Evolutionary conservation across 2,329 filamentous ascomycete species (phyloP).

Genomic region (Alternaria alternata): DNA sequence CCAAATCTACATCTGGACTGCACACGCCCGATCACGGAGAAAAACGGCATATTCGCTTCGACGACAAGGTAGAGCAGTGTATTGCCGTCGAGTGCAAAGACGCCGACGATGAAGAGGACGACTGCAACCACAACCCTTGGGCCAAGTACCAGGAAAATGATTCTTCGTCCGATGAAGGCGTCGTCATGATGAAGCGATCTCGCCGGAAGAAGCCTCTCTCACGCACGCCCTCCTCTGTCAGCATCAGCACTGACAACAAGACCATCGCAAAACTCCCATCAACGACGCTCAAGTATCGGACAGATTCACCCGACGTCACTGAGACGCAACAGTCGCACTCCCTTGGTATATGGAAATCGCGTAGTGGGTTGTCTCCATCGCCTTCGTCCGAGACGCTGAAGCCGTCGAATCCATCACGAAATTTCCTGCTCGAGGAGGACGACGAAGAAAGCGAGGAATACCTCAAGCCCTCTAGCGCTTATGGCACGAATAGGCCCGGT

Average conservation of each 20-base stretch:
- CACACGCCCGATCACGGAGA: conserved; percentile 69
- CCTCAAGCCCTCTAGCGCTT: conserved; percentile 54
- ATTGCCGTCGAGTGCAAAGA: conserved; percentile 91
- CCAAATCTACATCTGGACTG: conserved; percentile 74
- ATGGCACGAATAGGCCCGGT: conserved; percentile 45
- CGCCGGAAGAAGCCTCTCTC: conserved; percentile 57
- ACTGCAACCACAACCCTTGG: conserved; percentile 53
- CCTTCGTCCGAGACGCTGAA: conserved; percentile 84
- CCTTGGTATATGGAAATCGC: conserved; percentile 55
- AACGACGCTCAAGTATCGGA: conserved; percentile 84
- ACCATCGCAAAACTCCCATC: conserved; percentile 89
- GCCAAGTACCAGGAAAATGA: conserved; percentile 56
- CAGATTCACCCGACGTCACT: conserved; percentile 75
- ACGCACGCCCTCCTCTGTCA: conserved; percentile 64
- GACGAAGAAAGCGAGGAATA: conserved; percentile 54
- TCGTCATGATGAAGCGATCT: conserved; percentile 82
- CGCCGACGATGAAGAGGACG: conserved; percentile 70
- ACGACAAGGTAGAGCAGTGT: conserved; percentile 93
- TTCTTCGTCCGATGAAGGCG: conserved; percentile 73
- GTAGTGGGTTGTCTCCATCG: conserved; percentile 68
- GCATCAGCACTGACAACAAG: conserved; percentile 72
- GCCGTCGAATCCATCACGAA: conserved; percentile 71
- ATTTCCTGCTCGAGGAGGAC: conserved; percentile 70
- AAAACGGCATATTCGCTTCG: conserved; percentile 92
- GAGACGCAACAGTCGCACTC: conserved; percentile 58